Evolutionary conservation across 306 rosid species (phyloP), one percentile per base, ranked within the genome.

Genomic region (Gleditsia sinensis): DNA sequence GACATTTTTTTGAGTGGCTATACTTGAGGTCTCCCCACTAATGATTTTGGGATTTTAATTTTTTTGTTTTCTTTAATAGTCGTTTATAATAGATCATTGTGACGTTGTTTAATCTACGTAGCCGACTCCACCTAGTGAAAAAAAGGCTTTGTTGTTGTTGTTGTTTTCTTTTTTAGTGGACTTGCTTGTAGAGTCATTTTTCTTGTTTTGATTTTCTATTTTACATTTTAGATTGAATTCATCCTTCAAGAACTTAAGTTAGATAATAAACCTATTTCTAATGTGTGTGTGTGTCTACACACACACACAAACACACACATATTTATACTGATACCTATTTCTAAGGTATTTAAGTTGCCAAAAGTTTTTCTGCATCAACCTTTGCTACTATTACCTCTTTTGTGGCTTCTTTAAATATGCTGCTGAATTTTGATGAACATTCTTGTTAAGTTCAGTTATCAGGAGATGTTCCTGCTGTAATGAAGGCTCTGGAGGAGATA

Each of bases 401-500:
- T 66, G 17, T 27, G 25, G 27, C 1, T 25, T 19, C n/a, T 69
- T 49, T 53, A 25, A 17, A 48, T 23, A 66, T 60, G 25, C 36
- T 48, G 34, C 69, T 76, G 60, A 72, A 20, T 54, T 67, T 74
- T 50, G n/a, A 67, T 49, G 28, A 43, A 33, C 3, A 8, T 78
- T 80, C 30, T 37, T 79, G 25, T 78, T 78, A 54, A 84, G 75
- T 64, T 77, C 78, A 94, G 98, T 81, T 91, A 74, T 91, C 98
- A 39, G 98, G 98, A 49, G 94, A 94, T 80, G 69, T 81, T 80
- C 76, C 87, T 76, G 89, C 91, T 1, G 97, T 94, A 49, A 75
- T 91, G 90, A 89, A 85, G 82, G 97, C 97, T 63, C 66, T 94
- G 74, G 94, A 91, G 80, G 97, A 94, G 86, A 91, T 94, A 77